phyloP scores from a whole-genome alignment of 73 alveolate genomes.

The Breviolum minutum region DNA sequence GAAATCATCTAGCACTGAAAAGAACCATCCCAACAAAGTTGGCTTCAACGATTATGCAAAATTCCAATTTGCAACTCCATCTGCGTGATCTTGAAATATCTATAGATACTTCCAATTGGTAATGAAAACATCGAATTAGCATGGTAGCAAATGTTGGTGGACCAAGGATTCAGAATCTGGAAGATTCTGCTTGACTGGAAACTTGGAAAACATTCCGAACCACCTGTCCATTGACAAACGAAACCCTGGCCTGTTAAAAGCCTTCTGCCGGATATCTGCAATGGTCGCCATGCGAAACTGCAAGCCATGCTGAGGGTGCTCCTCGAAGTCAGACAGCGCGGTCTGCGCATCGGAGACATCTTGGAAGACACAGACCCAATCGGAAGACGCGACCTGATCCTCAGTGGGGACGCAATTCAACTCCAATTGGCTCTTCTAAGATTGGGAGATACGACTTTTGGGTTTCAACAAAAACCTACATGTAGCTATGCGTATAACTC shows the following conservation, averaged over 20 bases:
- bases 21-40: no score
- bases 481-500: no score
- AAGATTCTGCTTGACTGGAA: background rate
- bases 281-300: conserved; percentile 72
- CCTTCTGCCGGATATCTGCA: conserved; percentile 58
- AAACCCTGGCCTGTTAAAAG: conserved; percentile 44
- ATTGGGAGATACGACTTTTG: background rate
- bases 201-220: background rate
- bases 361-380: conserved; percentile 24
- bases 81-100: no score
- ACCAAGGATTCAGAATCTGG: background rate
- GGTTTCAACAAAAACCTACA: background rate
- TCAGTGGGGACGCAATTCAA: background rate
- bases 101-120: no score
- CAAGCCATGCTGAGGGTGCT: conserved; percentile 11
- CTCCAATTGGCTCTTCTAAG: background rate
- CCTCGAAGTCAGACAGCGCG: conserved; percentile 28
- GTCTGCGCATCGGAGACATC: conserved; percentile 39
- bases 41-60: no score
- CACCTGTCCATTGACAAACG: background rate
- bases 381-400: conserved; percentile 44
- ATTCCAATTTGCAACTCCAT: no score
- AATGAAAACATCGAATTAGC: background rate
- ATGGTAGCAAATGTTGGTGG: background rate
- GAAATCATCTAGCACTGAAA: no score